Base-by-base conservation (phyloP, 2,329 filamentous ascomycete species). In the Aspergillus proliferans region DNA sequence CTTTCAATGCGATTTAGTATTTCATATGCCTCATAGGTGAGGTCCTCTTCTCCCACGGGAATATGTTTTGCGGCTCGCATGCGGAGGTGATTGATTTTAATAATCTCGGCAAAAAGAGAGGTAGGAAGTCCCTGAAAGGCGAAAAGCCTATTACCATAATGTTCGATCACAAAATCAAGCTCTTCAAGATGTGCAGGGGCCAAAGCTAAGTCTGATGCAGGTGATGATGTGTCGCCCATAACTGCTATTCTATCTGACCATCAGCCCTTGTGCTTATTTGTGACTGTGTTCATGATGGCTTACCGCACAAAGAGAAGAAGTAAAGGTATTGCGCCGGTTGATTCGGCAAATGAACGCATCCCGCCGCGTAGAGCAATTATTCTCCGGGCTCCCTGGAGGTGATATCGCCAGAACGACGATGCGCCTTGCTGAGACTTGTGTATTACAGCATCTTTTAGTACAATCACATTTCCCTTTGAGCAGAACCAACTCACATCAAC, bases 61-160 rank as follows among this genome's bases (percentile, higher is more conserved):
- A 15, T 30, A 12, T 30, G n/a, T 19, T 46, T 48, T 36, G 22
- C 43, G 36, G 52, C 59, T 24, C 49, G 56, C 21, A 48, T 45
- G 3, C 71, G 67, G 21, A 74, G 55, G 43, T 66, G 47, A 47
- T 71, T 73, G 45, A 71, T 68, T 34, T 51, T 59, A 42, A 71
- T 57, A 6, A 69, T 60, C 33, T 68, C 64, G 14, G 50, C 44
- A 22, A 73, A 70, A 0, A 73, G 55, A 0, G 58, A 39, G 3
- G 57, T 50, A 0, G 71, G 68, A 33, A 59, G 70, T 44, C 63
- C 57, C 3, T 62, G 57, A 43, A 67, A 65, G 1, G 58, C 46
- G 33, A 48, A 56, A 7, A 40, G 30, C 14, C 33, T 30, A n/a
- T 22, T 28, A n/a, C 50, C 52, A 51, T 60, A 64, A 1, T 56